Evolutionary conservation across 768 basidiomycete species (phyloP).

Genomic region (Cubamyces lactineus): DNA sequence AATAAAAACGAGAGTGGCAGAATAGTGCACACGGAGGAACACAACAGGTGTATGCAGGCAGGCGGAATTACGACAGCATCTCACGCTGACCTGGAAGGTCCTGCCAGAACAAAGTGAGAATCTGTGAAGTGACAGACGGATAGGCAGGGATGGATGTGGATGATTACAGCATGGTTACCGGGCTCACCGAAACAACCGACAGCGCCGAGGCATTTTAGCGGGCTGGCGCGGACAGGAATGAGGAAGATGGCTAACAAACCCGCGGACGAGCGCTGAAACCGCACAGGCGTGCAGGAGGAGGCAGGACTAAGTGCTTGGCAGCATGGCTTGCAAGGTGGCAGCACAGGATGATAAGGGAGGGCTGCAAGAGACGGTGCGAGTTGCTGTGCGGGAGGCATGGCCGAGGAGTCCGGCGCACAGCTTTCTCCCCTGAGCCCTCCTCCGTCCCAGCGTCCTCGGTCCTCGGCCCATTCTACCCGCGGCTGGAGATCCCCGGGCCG

Average conservation of each 20-base stretch:
- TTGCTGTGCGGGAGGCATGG: background rate
- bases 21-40: too few species aligned
- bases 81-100: background rate
- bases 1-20: background rate
- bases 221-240: background rate
- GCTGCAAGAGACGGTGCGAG: too few species aligned
- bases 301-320: too few species aligned
- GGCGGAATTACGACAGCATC: background rate
- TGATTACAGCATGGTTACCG: constrained; percentile 13
- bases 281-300: too few species aligned
- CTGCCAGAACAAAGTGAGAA: background rate
- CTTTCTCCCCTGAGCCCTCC: background rate
- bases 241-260: background rate
- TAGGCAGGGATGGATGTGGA: background rate
- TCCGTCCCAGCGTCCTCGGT: background rate
- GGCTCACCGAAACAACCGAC: constrained; percentile 22
- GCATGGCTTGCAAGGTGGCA: too few species aligned
- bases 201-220: constrained; percentile 8
- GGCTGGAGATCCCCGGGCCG: background rate
- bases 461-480: too few species aligned
- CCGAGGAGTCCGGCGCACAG: constrained; percentile 1
- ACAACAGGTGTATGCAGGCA: background rate
- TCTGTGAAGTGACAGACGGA: background rate
- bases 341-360: too few species aligned
- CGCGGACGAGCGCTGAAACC: background rate